These are phyloP conservation scores for Trametes meyenii DNA, from an alignment of 768 basidiomycete genomes.

Conservation along the genomic window DNA sequence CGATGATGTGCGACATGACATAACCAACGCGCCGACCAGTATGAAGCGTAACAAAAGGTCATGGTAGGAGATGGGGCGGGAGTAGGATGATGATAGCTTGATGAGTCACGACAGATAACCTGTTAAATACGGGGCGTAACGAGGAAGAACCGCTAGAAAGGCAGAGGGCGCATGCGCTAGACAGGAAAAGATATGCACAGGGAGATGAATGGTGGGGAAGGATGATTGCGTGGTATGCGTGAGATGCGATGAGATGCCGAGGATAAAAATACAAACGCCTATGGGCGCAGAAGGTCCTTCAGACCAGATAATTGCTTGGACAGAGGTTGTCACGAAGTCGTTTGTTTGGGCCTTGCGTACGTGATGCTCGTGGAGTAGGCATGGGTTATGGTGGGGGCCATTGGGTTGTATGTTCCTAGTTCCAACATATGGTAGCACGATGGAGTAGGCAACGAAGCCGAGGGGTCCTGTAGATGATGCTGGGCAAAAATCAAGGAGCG, in stretches of 20 bases:
- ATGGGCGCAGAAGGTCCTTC: slow-evolving; percentile 13
- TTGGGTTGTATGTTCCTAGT: too few relatives aligned
- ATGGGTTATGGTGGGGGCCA: too few relatives aligned
- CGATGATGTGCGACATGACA: slow-evolving; percentile 14
- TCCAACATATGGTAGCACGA: too few relatives aligned
- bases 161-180: not conserved
- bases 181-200: slow-evolving; percentile 7
- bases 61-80: not conserved
- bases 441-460: too few relatives aligned
- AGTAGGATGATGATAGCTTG: not conserved
- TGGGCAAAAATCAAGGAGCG: slow-evolving; percentile 1
- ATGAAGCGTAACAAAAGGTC: not conserved
- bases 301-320: slow-evolving; percentile 2
- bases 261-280: slow-evolving; percentile 19
- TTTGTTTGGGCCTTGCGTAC: not conserved
- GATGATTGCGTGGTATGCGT: slow-evolving; percentile 13
- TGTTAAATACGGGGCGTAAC: not conserved
- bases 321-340: not conserved
- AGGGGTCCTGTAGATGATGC: not conserved
- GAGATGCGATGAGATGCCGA: slow-evolving; percentile 16
- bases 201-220: not conserved
- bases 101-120: not conserved
- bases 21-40: slow-evolving; percentile 2
- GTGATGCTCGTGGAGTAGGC: not conserved
- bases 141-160: not conserved